Evolutionary conservation across 176 grass and related monocot genomes (phyloP).

Genomic region (Eremochloa ophiuroides): DNA sequence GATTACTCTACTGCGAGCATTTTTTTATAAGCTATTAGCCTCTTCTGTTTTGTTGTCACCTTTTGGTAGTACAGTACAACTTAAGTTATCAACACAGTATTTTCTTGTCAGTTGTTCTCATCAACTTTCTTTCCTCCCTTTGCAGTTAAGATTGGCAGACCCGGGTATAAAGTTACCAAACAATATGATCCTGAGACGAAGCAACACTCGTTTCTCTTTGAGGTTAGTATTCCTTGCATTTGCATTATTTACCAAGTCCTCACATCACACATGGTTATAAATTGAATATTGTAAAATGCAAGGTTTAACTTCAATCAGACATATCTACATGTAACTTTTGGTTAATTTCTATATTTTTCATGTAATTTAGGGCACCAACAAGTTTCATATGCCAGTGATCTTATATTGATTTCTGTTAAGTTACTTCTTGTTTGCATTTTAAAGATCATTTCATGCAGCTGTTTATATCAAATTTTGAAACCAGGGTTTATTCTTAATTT

Average conservation of each 20-base stretch:
- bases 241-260: neutral
- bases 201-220: constrained; percentile 88
- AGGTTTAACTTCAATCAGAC: neutral
- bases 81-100: neutral
- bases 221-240: constrained; percentile 41
- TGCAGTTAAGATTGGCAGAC: constrained; percentile 97
- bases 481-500: too few relatives aligned
- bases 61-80: neutral
- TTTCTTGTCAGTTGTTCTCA: constrained; percentile 14
- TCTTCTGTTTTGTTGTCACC: neutral
- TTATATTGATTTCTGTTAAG: constrained; percentile 15
- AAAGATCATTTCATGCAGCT: neutral
- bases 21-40: neutral
- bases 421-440: constrained; percentile 2
- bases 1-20: neutral
- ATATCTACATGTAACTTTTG: neutral
- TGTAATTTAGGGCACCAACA: neutral
- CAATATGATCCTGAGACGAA: constrained; percentile 87
- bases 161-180: constrained; percentile 88
- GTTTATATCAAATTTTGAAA: neutral
- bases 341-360: neutral
- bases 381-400: constrained; percentile 13
- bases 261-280: neutral
- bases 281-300: neutral
- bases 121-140: constrained; percentile 10